A percentile compares a stretch with the other conserved stretches of the same genome.
Evolutionary conservation across 768 basidiomycete species (phyloP).

Genomic region (Termitomyces sp.): DNA sequence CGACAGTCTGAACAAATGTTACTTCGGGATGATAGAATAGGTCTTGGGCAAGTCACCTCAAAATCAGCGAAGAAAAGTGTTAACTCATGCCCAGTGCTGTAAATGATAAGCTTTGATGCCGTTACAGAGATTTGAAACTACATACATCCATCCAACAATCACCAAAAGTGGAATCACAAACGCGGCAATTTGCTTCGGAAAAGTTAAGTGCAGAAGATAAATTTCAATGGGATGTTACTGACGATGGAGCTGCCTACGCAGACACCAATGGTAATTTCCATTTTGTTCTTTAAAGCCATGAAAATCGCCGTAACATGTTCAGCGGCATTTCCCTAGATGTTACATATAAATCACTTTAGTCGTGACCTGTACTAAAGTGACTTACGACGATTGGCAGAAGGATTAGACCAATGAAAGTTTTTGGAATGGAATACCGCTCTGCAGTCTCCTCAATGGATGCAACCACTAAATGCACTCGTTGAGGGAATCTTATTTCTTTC

Average conservation of each 20-base stretch:
- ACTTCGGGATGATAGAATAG: neutral
- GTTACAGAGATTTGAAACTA: conserved; percentile 11
- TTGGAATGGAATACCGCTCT: conserved; percentile 72
- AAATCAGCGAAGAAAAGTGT: conserved; percentile 85
- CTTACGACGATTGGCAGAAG: conserved; percentile 82
- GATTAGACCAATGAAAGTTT: conserved; percentile 82
- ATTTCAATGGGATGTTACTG: conserved; percentile 20
- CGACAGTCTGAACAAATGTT: conserved; percentile 52
- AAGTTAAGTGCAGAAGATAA: neutral
- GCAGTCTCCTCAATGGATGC: conserved; percentile 92
- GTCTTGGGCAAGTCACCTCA: conserved; percentile 44
- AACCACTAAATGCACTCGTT: conserved; percentile 51
- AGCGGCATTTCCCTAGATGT: conserved; percentile 64
- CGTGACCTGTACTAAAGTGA: neutral
- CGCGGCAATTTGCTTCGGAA: conserved; percentile 70
- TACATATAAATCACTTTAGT: neutral
- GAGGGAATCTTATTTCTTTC: conserved; percentile 11
- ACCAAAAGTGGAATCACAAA: conserved; percentile 88
- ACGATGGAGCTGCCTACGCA: conserved; percentile 82
- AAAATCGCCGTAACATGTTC: conserved; percentile 85
- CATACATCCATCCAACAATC: conserved; percentile 83
- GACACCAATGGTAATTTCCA: conserved; percentile 69
- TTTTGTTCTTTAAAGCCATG: conserved; percentile 76
- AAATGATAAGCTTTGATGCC: conserved; percentile 2
- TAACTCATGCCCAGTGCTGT: conserved; percentile 60